Base-by-base conservation (phyloP, 2,329 filamentous ascomycete genomes). In the Immersiporthe knoxdaviesiana region DNA sequence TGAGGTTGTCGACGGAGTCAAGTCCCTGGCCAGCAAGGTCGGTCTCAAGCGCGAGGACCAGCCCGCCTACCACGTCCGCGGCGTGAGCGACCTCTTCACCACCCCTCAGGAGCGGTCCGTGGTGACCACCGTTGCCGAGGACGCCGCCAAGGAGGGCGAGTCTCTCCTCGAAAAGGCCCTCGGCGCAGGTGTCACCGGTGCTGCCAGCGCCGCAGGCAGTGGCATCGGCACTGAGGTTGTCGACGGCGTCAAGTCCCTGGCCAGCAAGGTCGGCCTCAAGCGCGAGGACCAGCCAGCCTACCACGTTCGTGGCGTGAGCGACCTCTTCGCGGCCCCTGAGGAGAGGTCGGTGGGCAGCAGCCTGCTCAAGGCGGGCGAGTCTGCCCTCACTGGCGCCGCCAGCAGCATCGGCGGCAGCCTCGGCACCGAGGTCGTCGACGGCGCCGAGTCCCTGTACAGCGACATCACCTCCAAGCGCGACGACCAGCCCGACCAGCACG, bases 41-140 rank as follows among this genome's bases (percentile, higher is more conserved):
- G 62, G 62, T 32, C 62, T 64, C 2, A 52, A 50, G 44, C 30
- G 58, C 2, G 58, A 60, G 11, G 58, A 60, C 58, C 58, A 60
- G 35, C 58, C 58, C 21, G 30, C 58, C 35, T 39, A 60, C 18
- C 58, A 60, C 58, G 58, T 60, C 32, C 58, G 58, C 3, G 58
- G 58, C 18, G 32, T 60, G 30, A 39, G 58, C 18, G 58, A 60
- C 18, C 32, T 37, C 18, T 60, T 60, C 35, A 39, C 18, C 35
- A 21, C n/a, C 10, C 58, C 30, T 14, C 18, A 60, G 27, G 56
- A 32, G 56, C 24, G 56, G 27, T 30, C 56, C 32, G 27, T 32
- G 27, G 24, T 21, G 10, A 21, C 18, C 41, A 47, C 24, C 18
- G 41, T 21, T 4, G 12, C 12, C 8, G 21, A 16, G 24, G 54